These are phyloP conservation scores for Funneliformis mosseae DNA, from an alignment of 192 early-diverging fungal species.

Conservation along the genomic window DNA sequence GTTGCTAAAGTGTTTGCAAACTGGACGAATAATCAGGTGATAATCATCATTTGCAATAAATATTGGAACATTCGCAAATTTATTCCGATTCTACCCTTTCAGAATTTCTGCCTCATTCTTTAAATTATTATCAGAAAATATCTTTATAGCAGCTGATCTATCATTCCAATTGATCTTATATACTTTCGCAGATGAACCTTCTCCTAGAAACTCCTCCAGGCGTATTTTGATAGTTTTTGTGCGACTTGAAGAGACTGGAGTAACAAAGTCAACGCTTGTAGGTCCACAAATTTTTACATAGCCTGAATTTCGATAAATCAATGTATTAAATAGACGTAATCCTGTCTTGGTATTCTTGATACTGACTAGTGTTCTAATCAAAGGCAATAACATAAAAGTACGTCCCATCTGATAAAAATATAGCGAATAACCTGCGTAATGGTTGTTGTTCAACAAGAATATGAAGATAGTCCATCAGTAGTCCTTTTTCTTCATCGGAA, in stretches of 20 bases:
- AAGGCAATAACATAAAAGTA: constrained; percentile 5
- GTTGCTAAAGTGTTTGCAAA: not conserved
- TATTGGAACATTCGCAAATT: not conserved
- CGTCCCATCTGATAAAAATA: not conserved
- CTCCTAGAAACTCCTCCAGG: not conserved
- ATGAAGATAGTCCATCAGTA: not conserved
- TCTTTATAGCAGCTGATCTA: not conserved
- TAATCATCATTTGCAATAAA: not conserved
- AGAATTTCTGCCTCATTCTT: not conserved
- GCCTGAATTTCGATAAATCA: not conserved
- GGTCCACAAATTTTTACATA: too few species aligned
- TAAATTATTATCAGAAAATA: not conserved
- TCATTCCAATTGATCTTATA: constrained; percentile 2
- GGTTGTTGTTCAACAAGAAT: not conserved
- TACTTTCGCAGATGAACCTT: not conserved
- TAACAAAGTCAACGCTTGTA: too few species aligned
- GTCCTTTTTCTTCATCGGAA: not conserved
- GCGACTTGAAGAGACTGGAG: too few species aligned
- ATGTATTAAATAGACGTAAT: not conserved
- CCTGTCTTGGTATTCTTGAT: not conserved
- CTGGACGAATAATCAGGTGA: not conserved
- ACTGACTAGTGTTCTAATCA: not conserved
- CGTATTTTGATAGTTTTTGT: not conserved
- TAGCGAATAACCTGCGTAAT: not conserved
- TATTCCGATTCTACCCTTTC: not conserved